Conservation (phyloP, 176 grass and related monocot species). For the Oryza nivara region DNA sequence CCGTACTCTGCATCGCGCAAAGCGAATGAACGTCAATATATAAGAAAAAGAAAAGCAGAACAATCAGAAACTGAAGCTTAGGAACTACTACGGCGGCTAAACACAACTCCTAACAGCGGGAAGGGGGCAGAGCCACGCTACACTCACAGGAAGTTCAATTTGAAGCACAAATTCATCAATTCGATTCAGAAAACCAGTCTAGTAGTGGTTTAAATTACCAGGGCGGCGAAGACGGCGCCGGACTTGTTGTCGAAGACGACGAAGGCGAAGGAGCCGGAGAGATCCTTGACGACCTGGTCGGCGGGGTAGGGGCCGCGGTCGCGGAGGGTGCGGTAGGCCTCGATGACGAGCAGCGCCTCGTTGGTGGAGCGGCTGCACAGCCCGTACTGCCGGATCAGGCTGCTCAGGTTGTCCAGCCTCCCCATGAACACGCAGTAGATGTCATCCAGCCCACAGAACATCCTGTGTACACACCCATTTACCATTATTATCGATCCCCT, state of each 20-base stretch:
- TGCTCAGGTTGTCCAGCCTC: constrained; percentile 70
- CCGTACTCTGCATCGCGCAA: constrained; percentile 45
- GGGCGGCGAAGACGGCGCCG: constrained; percentile 69
- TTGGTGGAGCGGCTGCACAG: constrained; percentile 62
- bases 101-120: too few species aligned
- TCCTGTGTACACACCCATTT: constrained; percentile 16
- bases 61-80: too few species aligned
- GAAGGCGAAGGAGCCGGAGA: constrained; percentile 81
- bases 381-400: constrained; percentile 85
- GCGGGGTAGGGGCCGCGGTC: constrained; percentile 94
- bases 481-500: not conserved
- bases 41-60: too few species aligned
- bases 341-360: constrained; percentile 79
- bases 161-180: too few species aligned
- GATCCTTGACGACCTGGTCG: constrained; percentile 95
- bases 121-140: too few species aligned
- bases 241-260: constrained; percentile 80
- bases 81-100: too few species aligned
- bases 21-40: too few species aligned
- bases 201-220: constrained; percentile 20
- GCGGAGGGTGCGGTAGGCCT: constrained; percentile 89
- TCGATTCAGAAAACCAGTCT: too few species aligned
- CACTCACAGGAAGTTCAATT: too few species aligned
- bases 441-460: constrained; percentile 87
- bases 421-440: constrained; percentile 87